Evolutionary conservation across 352 stramenopile genomes (phyloP), one percentile per base, ranked within the genome.

Genomic region (Pythium sp.): DNA sequence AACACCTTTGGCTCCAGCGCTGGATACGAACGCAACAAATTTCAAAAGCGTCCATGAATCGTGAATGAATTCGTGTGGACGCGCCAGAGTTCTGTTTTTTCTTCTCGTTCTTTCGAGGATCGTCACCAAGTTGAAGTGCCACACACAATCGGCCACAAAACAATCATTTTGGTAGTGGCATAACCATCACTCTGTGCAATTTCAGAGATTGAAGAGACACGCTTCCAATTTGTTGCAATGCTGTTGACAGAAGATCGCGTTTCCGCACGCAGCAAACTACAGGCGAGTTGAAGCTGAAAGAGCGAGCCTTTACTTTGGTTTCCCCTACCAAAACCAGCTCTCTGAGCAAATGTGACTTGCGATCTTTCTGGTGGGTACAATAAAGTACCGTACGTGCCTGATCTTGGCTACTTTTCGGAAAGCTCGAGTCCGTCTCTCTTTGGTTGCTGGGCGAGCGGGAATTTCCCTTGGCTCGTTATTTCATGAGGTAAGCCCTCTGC

Each of bases 201-300:
- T 5, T 18, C 38, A 5, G 15, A 18, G 30, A 67, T 58, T 64
- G 55, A 69, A 64, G 64, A 41, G 28, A 62, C 63, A 69, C 41
- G 43, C 14, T 46, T 61, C 55, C 55, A 43, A 46, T 26, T 43
- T 43, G 55, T 22, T 28, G 9, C 15, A 34, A 15, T 22, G 28
- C 11, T 60, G 28, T 7, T 60, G 55, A 14, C 24, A 24, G 14
- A 41, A 26, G 28, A 60, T 46, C 54, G 54, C 28, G 28, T 18
- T 41, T 22, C 43, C 43, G 20, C 15, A 22, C 43, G 15, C 15
- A 7, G 28, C 26, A 18, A 60, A 18, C 54, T 60, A 30, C 1
- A 28, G 8, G 7, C 30, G 24, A 43, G 30, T 60, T 60, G 18
- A 60, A 60, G 55, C 11, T 20, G 18, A 32, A 11, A 3, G 24